phyloP scores from a whole-genome alignment of 768 basidiomycete genomes.

The Rhizopogon rudus region DNA sequence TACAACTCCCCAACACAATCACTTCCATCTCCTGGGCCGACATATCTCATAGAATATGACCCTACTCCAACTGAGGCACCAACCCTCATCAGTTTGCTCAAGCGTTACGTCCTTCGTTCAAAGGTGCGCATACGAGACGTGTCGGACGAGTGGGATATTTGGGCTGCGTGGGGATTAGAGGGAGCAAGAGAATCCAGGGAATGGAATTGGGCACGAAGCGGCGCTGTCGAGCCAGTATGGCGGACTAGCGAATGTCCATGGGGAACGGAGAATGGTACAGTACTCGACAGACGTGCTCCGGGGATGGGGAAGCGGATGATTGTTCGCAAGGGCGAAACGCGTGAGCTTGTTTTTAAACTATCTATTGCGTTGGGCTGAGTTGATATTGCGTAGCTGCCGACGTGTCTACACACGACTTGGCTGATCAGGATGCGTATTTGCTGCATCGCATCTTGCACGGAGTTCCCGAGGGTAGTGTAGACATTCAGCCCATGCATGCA shows the following conservation, averaged over 20 bases:
- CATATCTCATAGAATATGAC: conserved; percentile 73
- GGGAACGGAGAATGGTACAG: conserved; percentile 46
- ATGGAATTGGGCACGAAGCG: conserved; percentile 64
- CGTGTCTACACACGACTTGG: conserved; percentile 50
- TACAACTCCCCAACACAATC: conserved; percentile 48
- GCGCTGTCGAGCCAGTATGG: conserved; percentile 78
- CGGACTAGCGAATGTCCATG: conserved; percentile 47
- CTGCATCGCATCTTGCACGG: conserved; percentile 78
- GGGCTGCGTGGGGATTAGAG: conserved; percentile 71
- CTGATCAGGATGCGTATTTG: conserved; percentile 53
- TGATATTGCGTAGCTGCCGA: conserved; percentile 41
- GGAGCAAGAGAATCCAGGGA: conserved; percentile 33
- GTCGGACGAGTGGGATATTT: conserved; percentile 73
- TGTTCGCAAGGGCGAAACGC: conserved; percentile 61
- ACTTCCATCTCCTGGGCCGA: conserved; percentile 32
- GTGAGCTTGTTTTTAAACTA: conserved; percentile 46
- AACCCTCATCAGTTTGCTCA: conserved; percentile 65
- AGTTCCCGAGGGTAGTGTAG: conserved; percentile 80
- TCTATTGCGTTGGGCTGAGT: neutral
- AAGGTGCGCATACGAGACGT: conserved; percentile 83
- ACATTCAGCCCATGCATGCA: conserved; percentile 71
- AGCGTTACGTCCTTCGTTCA: conserved; percentile 81
- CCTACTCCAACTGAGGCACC: conserved; percentile 52
- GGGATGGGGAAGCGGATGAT: conserved; percentile 79
- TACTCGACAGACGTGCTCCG: conserved; percentile 63